A percentile compares a stretch with the other conserved stretches of the same genome.
phyloP scores from a whole-genome alignment of 257 asterid species.

The Buddleja alternifolia region DNA sequence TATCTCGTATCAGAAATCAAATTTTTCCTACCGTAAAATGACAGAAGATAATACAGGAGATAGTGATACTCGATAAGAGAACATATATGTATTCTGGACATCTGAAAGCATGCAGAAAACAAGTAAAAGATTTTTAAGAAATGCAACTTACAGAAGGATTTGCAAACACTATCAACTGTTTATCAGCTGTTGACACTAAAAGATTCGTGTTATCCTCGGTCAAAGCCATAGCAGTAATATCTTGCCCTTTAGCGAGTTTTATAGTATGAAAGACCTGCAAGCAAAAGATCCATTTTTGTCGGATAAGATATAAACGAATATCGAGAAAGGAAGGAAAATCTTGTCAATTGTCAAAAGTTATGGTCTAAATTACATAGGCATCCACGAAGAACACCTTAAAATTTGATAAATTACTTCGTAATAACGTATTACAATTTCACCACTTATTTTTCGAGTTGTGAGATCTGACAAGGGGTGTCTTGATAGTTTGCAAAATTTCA shows the following conservation, averaged over 20 bases:
- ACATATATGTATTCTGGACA: too few relatives aligned
- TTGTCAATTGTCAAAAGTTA: neutral
- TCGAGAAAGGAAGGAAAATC: neutral
- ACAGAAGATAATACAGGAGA: too few relatives aligned
- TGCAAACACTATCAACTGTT: slow-evolving; percentile 78
- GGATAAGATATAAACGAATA: neutral
- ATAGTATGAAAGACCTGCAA: slow-evolving; percentile 70
- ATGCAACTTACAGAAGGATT: slow-evolving; percentile 90
- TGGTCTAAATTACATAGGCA: too few relatives aligned
- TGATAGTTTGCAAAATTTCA: too few relatives aligned
- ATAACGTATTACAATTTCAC: too few relatives aligned
- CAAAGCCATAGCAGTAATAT: slow-evolving; percentile 71
- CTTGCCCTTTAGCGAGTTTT: slow-evolving; percentile 77
- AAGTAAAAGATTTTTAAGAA: slow-evolving; percentile 14
- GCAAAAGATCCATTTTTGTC: slow-evolving; percentile 24
- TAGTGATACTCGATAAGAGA: too few relatives aligned
- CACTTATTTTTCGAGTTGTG: too few relatives aligned
- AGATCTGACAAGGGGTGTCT: too few relatives aligned
- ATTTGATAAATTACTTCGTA: too few relatives aligned
- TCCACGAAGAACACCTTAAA: too few relatives aligned
- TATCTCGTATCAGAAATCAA: too few relatives aligned
- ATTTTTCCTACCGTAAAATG: too few relatives aligned
- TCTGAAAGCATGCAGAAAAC: slow-evolving; percentile 1
- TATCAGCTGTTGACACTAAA: slow-evolving; percentile 87
- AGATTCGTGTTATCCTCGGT: slow-evolving; percentile 86